Conservation (phyloP, 2,329 filamentous ascomycete genomes). For the Esteya vermicola region DNA sequence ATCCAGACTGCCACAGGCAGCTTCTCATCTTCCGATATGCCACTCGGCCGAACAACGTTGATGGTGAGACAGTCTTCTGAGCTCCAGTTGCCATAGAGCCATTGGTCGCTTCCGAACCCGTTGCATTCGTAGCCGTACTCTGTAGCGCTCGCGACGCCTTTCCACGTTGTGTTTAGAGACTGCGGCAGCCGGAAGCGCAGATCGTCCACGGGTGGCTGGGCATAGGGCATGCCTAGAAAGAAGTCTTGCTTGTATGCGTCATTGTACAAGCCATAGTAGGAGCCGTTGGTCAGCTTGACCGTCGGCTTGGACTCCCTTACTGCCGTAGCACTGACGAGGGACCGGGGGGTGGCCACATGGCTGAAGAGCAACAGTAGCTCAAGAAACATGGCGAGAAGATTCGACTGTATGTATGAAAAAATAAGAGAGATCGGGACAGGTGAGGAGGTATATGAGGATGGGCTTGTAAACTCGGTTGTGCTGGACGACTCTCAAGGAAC, state of each 20-base stretch:
- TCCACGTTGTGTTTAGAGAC: constrained; percentile 1
- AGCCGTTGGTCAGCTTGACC: neutral
- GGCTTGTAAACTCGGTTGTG: too few relatives aligned
- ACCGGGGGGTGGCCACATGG: too few relatives aligned
- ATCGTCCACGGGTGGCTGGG: constrained; percentile 2
- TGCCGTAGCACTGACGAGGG: too few relatives aligned
- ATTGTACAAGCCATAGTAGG: neutral
- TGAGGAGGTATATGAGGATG: too few relatives aligned
- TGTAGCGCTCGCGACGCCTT: constrained; percentile 19
- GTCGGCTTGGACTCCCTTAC: too few relatives aligned
- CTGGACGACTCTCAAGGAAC: too few relatives aligned
- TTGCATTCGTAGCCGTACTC: constrained; percentile 1
- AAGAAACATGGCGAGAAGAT: too few relatives aligned
- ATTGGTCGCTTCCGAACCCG: constrained; percentile 6
- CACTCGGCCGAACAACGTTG: constrained; percentile 3
- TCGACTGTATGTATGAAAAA: too few relatives aligned
- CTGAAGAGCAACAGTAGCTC: too few relatives aligned
- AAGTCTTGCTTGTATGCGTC: constrained; percentile 28
- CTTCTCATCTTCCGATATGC: neutral
- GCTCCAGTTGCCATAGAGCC: constrained; percentile 1
- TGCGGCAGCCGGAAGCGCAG: constrained; percentile 1
- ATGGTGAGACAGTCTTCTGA: constrained; percentile 5
- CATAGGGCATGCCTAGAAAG: constrained; percentile 18
- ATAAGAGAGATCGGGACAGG: too few relatives aligned
- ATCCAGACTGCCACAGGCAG: constrained; percentile 3